These are phyloP conservation scores for Cynara cardunculus DNA, from an alignment of 129 eudicot species.

Conservation along the genomic window DNA sequence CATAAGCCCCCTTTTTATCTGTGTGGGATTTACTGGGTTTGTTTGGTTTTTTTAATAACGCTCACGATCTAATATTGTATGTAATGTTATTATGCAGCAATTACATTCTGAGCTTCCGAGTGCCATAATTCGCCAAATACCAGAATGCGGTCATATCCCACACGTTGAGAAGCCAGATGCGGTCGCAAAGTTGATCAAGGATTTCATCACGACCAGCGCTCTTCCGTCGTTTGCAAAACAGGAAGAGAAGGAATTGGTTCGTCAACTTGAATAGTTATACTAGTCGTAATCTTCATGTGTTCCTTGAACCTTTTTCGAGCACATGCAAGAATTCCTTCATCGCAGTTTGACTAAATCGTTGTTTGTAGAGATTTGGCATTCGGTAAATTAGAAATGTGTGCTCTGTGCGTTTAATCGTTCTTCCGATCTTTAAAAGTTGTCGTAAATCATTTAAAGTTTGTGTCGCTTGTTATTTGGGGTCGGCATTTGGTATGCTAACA, in stretches of 20 bases:
- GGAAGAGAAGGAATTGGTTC: conserved; percentile 21
- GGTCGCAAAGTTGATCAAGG: conserved; percentile 55
- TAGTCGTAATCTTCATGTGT: not conserved
- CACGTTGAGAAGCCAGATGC: conserved; percentile 83
- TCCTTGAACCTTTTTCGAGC: not conserved
- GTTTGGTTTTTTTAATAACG: not conserved
- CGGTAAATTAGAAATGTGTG: conserved; percentile 9
- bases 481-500: not conserved
- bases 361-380: not conserved
- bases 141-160: conserved; percentile 86
- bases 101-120: conserved; percentile 71
- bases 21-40: not conserved
- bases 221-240: conserved; percentile 4
- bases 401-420: not conserved
- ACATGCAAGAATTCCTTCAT: not conserved
- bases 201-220: conserved; percentile 30
- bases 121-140: conserved; percentile 77
- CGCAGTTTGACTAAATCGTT: not conserved
- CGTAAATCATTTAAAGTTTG: not conserved
- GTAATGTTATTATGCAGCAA: conserved; percentile 40
- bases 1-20: not conserved
- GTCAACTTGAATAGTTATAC: conserved; percentile 20
- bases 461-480: not conserved
- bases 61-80: not conserved
- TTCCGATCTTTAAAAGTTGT: not conserved